phyloP scores from a whole-genome alignment of 345 rosid genomes.

The Kernera saxatilis region DNA sequence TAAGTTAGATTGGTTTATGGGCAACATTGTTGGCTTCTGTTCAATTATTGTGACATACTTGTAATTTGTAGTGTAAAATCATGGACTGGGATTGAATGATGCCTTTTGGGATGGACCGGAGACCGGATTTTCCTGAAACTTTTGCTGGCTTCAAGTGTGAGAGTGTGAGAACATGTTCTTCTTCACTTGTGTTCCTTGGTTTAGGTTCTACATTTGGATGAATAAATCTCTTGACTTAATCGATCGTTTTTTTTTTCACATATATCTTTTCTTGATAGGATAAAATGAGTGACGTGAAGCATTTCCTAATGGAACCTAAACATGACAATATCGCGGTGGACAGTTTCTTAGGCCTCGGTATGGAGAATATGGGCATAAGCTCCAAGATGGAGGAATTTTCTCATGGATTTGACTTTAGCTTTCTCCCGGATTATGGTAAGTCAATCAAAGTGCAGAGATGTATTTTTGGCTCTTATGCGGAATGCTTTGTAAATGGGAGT shows the following conservation, averaged over 20 bases:
- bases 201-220: constrained; percentile 1
- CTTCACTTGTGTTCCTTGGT: neutral
- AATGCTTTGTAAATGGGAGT: neutral
- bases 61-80: neutral
- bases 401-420: constrained; percentile 41
- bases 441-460: neutral
- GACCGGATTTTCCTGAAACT: constrained; percentile 25
- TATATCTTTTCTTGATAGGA: constrained; percentile 28
- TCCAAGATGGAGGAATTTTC: constrained; percentile 46
- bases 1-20: constrained; percentile 11
- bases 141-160: constrained; percentile 31
- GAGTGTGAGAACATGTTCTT: constrained; percentile 32
- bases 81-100: constrained; percentile 23
- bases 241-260: neutral
- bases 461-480: neutral
- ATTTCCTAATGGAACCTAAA: constrained; percentile 44
- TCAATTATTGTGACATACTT: constrained; percentile 13
- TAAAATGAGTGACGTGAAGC: constrained; percentile 41
- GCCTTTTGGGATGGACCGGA: constrained; percentile 34
- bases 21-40: constrained; percentile 6
- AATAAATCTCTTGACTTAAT: neutral
- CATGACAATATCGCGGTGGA: constrained; percentile 46
- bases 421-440: constrained; percentile 39
- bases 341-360: constrained; percentile 41
- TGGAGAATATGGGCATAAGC: constrained; percentile 44